Conservation (phyloP, 2,329 filamentous ascomycete species). For the Neofusicoccum cordaticola region DNA sequence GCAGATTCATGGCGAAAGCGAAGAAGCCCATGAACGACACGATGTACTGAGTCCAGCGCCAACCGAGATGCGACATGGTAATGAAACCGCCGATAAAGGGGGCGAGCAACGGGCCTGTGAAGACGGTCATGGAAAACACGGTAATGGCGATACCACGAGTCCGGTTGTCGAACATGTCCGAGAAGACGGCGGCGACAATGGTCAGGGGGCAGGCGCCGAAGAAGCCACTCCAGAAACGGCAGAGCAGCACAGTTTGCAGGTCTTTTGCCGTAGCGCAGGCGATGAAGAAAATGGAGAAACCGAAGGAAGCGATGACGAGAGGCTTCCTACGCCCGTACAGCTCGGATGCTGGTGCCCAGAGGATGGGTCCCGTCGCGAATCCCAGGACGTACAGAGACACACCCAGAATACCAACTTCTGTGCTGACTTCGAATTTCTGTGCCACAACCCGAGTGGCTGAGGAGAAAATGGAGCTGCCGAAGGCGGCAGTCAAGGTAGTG, state of each 20-base stretch:
- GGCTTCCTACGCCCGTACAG: slow-evolving; percentile 49
- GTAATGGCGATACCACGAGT: slow-evolving; percentile 44
- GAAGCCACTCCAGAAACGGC: slow-evolving; percentile 53
- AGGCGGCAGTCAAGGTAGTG: slow-evolving; percentile 66
- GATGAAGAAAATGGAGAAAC: slow-evolving; percentile 51
- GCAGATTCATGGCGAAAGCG: slow-evolving; percentile 46
- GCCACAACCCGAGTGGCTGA: slow-evolving; percentile 35
- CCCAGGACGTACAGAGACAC: slow-evolving; percentile 50
- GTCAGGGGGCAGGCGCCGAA: slow-evolving; percentile 55
- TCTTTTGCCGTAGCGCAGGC: slow-evolving; percentile 51
- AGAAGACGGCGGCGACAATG: slow-evolving; percentile 55
- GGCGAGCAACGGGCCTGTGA: slow-evolving; percentile 52
- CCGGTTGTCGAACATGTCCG: slow-evolving; percentile 55
- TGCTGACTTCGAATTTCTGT: slow-evolving; percentile 43
- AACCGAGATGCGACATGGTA: slow-evolving; percentile 49
- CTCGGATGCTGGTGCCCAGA: slow-evolving; percentile 53
- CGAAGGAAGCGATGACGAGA: slow-evolving; percentile 49
- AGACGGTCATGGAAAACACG: slow-evolving; percentile 52
- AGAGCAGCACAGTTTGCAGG: slow-evolving; percentile 52
- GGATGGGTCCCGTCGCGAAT: slow-evolving; percentile 47
- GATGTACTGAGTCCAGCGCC: slow-evolving; percentile 51
- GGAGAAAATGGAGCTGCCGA: slow-evolving; percentile 53
- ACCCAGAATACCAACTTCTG: slow-evolving; percentile 49
- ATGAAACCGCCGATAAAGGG: slow-evolving; percentile 58
- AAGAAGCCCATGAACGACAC: slow-evolving; percentile 54